Evolutionary conservation across 129 eudicot species (phyloP).

Genomic region (Centaurea solstitialis): DNA sequence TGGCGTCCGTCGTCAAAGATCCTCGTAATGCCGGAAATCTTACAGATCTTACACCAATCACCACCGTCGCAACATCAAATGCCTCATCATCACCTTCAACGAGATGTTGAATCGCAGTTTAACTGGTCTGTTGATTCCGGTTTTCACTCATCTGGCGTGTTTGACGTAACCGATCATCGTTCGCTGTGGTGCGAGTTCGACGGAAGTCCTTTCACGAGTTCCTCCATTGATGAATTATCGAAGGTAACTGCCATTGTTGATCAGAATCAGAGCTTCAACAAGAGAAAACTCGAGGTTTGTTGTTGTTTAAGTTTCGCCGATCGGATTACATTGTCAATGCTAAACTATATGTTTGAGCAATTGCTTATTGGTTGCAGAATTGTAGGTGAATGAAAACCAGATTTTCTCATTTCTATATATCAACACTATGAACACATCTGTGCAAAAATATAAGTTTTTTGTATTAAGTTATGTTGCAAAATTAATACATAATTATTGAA

Average conservation of each 20-base stretch:
- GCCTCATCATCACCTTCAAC: constrained; percentile 10
- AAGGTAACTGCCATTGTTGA: constrained; percentile 13
- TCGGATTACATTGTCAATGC: not conserved
- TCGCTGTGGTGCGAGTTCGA: constrained; percentile 15
- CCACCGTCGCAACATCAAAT: constrained; percentile 18
- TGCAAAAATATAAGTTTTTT: not conserved
- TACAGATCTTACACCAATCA: constrained; percentile 21
- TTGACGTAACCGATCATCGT: not conserved
- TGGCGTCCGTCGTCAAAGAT: not conserved
- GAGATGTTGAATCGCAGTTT: not conserved
- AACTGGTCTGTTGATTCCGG: constrained; percentile 2
- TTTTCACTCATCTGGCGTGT: not conserved
- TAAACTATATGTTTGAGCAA: not conserved
- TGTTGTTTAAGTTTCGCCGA: not conserved
- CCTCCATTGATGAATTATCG: constrained; percentile 34
- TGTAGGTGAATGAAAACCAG: not conserved
- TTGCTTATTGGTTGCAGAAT: not conserved
- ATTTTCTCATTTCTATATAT: not conserved
- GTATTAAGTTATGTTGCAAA: not conserved
- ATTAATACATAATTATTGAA: not conserved
- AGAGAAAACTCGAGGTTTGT: constrained; percentile 37
- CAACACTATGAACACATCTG: not conserved
- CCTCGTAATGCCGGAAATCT: constrained; percentile 21
- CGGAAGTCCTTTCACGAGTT: constrained; percentile 14
- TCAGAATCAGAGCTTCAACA: constrained; percentile 14